Evolutionary conservation across 2,329 filamentous ascomycete species (phyloP).

Genomic region (Esteya vermicola): DNA sequence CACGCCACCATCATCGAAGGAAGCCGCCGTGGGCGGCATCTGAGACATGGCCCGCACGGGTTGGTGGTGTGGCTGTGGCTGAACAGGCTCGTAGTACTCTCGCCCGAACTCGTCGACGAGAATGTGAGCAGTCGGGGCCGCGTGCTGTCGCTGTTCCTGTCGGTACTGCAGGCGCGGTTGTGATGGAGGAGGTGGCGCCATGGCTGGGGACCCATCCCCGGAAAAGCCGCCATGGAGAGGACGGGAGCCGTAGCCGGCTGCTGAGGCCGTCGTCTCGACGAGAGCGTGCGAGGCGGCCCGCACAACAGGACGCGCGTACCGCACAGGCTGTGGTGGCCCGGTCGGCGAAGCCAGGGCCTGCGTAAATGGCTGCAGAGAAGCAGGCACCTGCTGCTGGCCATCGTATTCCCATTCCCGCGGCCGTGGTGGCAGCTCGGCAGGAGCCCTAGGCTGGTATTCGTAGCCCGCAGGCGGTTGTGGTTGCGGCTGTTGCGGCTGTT

Average conservation of each 20-base stretch:
- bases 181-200: constrained; percentile 34
- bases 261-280: constrained; percentile 16
- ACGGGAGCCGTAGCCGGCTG: no score
- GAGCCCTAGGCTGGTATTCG: no score
- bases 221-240: no score
- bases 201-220: constrained; percentile 32
- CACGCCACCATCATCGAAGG: constrained; percentile 33
- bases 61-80: background rate
- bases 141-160: background rate
- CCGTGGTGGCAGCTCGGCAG: constrained; percentile 8
- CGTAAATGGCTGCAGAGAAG: constrained; percentile 20
- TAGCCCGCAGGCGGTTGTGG: constrained; percentile 16
- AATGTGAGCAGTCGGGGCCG: constrained; percentile 40
- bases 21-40: constrained; percentile 31
- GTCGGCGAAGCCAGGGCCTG: constrained; percentile 8
- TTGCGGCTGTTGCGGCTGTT: constrained; percentile 10
- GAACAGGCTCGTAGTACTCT: constrained; percentile 47
- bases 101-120: constrained; percentile 74
- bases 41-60: constrained; percentile 33
- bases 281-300: constrained; percentile 27
- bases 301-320: constrained; percentile 15
- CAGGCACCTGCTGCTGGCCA: constrained; percentile 16
- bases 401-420: constrained; percentile 14
- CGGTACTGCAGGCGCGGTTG: constrained; percentile 35
- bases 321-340: background rate